Percentiles rank a stretch among this genome's conserved stretches.
phyloP scores from a whole-genome alignment of 176 grass and related monocot genomes.

The Aegilops speltoides region DNA sequence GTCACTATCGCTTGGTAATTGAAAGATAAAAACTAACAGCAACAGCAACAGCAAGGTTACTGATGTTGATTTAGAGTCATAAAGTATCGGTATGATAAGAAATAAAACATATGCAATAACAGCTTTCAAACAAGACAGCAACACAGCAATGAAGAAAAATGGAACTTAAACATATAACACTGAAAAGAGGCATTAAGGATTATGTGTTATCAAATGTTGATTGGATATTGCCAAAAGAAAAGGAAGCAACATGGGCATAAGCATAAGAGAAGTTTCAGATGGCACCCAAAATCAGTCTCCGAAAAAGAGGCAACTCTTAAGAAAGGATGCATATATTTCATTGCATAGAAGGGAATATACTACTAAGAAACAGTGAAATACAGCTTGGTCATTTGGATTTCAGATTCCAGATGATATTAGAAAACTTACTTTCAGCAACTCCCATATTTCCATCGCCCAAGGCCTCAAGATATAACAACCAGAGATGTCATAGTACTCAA shows the following conservation, averaged over 20 bases:
- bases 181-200: background rate
- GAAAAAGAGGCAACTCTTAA: background rate
- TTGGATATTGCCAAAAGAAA: background rate
- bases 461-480: slow-evolving; percentile 95
- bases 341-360: background rate
- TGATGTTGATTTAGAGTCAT: too few species aligned
- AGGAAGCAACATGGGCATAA: background rate
- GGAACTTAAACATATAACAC: background rate
- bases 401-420: background rate
- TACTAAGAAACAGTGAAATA: background rate
- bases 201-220: background rate
- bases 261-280: background rate
- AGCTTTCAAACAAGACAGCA: background rate
- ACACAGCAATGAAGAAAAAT: background rate
- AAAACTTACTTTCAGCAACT: slow-evolving; percentile 67
- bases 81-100: too few species aligned
- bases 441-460: slow-evolving; percentile 89
- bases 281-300: background rate
- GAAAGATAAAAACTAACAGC: background rate
- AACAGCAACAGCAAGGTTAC: too few species aligned
- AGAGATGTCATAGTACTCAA: slow-evolving; percentile 97
- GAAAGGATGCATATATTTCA: background rate
- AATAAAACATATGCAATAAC: too few species aligned
- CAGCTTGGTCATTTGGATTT: background rate
- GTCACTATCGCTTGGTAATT: background rate